phyloP scores from a whole-genome alignment of 768 basidiomycete species.

The Boletus barrowsii region DNA sequence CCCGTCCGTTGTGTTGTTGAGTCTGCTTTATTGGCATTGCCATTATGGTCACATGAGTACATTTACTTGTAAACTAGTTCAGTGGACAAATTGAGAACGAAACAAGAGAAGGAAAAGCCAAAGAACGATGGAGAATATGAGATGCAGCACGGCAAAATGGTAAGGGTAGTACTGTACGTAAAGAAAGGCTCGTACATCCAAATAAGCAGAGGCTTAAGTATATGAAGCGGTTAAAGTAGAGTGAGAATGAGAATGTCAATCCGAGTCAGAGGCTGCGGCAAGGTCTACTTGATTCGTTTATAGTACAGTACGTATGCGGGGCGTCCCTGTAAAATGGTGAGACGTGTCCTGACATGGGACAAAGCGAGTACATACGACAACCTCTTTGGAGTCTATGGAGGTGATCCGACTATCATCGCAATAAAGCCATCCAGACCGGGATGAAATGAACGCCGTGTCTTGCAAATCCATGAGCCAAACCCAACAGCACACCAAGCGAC shows the following conservation, averaged over 20 bases:
- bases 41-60: slow-evolving; percentile 27
- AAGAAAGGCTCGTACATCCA: slow-evolving; percentile 15
- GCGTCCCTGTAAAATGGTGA: slow-evolving; percentile 45
- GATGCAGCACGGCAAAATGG: slow-evolving; percentile 19
- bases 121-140: neutral
- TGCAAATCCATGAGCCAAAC: slow-evolving; percentile 28
- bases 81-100: neutral
- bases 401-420: slow-evolving; percentile 92
- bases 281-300: slow-evolving; percentile 48
- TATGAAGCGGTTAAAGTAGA: neutral
- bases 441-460: slow-evolving; percentile 91
- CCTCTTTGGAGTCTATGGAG: slow-evolving; percentile 68
- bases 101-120: neutral
- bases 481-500: neutral
- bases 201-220: slow-evolving; percentile 30
- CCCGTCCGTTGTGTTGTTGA: neutral
- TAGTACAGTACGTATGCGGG: slow-evolving; percentile 83
- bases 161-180: slow-evolving; percentile 15
- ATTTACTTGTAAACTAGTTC: slow-evolving; percentile 30
- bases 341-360: neutral
- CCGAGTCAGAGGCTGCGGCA: neutral
- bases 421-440: slow-evolving; percentile 84
- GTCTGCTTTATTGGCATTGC: neutral
- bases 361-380: slow-evolving; percentile 61
- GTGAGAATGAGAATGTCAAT: neutral